These are phyloP conservation scores for Talaromyces sp. DNA, from an alignment of 2,329 filamentous ascomycete genomes.

Conservation along the genomic window DNA sequence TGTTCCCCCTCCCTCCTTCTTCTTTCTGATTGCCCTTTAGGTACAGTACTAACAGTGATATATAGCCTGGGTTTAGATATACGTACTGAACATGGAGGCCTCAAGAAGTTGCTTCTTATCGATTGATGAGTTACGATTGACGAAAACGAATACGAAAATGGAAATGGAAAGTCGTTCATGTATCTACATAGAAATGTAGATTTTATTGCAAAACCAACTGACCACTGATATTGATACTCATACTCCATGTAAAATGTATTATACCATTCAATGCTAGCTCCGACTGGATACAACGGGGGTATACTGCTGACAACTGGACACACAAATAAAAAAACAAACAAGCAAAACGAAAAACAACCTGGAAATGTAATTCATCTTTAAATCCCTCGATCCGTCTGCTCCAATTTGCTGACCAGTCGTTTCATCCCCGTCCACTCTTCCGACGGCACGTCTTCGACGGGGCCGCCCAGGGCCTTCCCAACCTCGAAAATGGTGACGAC, in stretches of 20 bases:
- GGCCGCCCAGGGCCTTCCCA: slow-evolving; percentile 63
- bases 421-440: slow-evolving; percentile 95
- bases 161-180: not conserved
- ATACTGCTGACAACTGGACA: slow-evolving; percentile 9
- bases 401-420: slow-evolving; percentile 73
- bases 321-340: slow-evolving; percentile 9
- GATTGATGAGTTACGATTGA: not conserved
- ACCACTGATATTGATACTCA: not conserved
- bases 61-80: slow-evolving; percentile 10
- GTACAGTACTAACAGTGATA: not conserved
- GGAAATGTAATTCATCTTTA: slow-evolving; percentile 12
- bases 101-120: not conserved
- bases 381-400: slow-evolving; percentile 43
- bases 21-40: not conserved
- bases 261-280: not conserved
- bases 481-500: slow-evolving; percentile 92
- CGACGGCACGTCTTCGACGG: slow-evolving; percentile 72
- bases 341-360: slow-evolving; percentile 5
- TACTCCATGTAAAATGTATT: not conserved
- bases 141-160: not conserved
- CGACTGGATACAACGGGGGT: slow-evolving; percentile 2
- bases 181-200: not conserved
- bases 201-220: not conserved
- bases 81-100: not conserved
- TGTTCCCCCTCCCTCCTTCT: not conserved